Conservation (phyloP, 1,284 basidiomycete genomes). For the Cronartium ribicola region DNA sequence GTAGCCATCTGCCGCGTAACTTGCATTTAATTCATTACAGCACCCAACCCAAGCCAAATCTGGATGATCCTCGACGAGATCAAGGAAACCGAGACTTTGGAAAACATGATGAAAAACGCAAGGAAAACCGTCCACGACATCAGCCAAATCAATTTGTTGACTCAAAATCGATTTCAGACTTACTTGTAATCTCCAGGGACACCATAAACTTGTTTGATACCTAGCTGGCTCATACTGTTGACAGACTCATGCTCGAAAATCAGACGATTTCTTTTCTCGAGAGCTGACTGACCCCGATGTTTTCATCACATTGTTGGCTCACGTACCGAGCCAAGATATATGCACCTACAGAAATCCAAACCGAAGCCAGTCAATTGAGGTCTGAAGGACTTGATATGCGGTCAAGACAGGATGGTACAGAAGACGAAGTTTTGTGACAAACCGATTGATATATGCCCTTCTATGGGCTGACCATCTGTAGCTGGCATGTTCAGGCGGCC, state of each 20-base stretch:
- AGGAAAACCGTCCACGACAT: background rate
- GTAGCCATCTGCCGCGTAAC: constrained; percentile 93
- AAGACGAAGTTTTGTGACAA: background rate
- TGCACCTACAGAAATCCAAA: background rate
- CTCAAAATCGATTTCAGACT: background rate
- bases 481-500: too few relatives aligned
- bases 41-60: constrained; percentile 76
- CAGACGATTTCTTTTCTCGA: background rate
- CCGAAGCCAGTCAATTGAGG: background rate
- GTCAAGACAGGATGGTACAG: background rate
- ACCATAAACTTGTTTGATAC: constrained; percentile 67
- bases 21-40: constrained; percentile 59
- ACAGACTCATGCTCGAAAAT: constrained; percentile 46
- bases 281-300: background rate
- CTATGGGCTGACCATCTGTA: background rate
- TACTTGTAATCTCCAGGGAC: constrained; percentile 87
- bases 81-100: constrained; percentile 54
- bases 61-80: constrained; percentile 76
- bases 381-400: background rate
- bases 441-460: background rate
- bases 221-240: constrained; percentile 49
- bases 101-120: background rate
- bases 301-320: background rate
- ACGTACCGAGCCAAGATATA: background rate
- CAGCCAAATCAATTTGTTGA: background rate